Percentiles rank a stretch among this genome's conserved stretches.
Conservation (phyloP, 2,329 filamentous ascomycete species). For the Metarhizium humberi region DNA sequence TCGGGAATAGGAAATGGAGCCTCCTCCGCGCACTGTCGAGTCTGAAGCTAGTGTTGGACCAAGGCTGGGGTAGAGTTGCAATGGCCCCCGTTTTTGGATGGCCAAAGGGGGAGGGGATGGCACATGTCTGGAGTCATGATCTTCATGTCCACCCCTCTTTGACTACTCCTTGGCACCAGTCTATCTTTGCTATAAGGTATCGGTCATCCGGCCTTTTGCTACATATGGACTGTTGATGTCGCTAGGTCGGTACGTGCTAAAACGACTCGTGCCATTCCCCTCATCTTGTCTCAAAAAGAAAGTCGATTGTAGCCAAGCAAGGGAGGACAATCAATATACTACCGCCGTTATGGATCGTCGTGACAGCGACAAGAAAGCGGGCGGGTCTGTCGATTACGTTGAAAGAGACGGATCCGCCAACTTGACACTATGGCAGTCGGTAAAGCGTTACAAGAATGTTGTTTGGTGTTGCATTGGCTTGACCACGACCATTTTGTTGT, state of each 20-base stretch:
- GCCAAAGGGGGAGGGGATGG: no score
- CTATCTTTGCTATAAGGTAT: no score
- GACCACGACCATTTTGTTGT: slow-evolving; percentile 17
- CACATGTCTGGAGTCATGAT: no score
- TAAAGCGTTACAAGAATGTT: slow-evolving; percentile 15
- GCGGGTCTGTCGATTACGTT: neutral
- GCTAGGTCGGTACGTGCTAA: neutral
- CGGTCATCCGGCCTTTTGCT: no score
- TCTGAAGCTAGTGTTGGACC: no score
- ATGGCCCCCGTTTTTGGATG: neutral
- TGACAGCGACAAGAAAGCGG: neutral
- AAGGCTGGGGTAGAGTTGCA: neutral
- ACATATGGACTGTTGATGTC: no score
- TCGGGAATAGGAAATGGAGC: neutral
- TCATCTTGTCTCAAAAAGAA: neutral
- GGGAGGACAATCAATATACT: neutral
- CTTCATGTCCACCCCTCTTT: no score
- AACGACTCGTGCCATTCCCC: neutral
- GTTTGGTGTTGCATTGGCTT: slow-evolving; percentile 15
- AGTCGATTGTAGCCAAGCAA: neutral
- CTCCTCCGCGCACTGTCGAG: neutral
- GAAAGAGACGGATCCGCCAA: neutral
- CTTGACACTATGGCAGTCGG: slow-evolving; percentile 12
- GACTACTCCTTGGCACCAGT: no score
- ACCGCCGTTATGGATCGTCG: neutral